Evolutionary conservation across 805 yeast genomes (phyloP), one percentile per base, ranked within the genome.

Genomic region (Priceomyces medius): DNA sequence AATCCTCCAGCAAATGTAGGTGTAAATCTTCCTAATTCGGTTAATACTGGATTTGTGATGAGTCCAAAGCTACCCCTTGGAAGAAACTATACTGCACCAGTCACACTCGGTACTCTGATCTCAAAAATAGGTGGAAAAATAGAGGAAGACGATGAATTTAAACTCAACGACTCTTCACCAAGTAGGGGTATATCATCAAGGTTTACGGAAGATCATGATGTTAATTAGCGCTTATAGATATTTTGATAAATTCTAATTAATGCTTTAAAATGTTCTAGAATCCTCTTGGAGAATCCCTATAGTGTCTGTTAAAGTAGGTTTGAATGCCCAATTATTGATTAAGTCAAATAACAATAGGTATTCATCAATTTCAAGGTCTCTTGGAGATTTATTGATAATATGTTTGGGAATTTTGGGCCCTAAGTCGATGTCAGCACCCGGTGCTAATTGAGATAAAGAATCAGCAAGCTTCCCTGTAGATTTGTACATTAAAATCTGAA

Each of bases 321-420:
- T 88, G 69, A 89, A 91, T 0, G 97, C 93, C 98, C 97, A 91
- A 10, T 63, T 54, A 31, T 68, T 72, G 55, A 83, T 88, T 2
- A 64, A 68, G 3, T 74, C 61, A 7, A 80, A 68, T 4, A 90
- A 55, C 4, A 58, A 49, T 4, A 68, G 43, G 45, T 83, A 67
- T n/a, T 88, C 91, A 1, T 75, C 77, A 2, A 65, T 55, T 0
- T 80, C 66, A 35, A 89, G 63, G 3, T 75, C 73, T 12, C 64
- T 59, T 1, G 83, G 75, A 3, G 58, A 55, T 45, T 70, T 77
- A 12, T 73, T 55, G 38, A 78, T 52, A 2, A 83, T 37, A 0
- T 64, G 67, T 10, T 50, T 42, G 3, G 52, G 50, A n/a, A 61
- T 37, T 20, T 48, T 45, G 3, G 60, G 54, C 0, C 46, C 70